Evolutionary conservation across 2,329 filamentous ascomycete genomes (phyloP), one percentile per base, ranked within the genome.

Genomic region (Dothidotthia symphoricarpi): DNA sequence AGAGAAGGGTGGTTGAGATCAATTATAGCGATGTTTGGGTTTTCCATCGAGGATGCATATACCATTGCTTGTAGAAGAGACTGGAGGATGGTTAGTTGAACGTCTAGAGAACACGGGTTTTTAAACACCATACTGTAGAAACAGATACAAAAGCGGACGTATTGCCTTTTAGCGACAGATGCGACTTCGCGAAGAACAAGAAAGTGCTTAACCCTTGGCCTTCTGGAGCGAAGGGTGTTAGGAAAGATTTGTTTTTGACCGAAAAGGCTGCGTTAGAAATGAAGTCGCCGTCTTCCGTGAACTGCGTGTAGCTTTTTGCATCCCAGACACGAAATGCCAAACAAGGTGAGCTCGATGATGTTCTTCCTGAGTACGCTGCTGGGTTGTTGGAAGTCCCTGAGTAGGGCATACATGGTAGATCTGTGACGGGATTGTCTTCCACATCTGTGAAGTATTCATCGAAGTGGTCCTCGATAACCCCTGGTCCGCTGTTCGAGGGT

Each of bases 291-390:
- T 45, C 31, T 8, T 42, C 28, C 10, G 29, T 24, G 16, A 45
- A 51, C 3, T 13, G 27, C 0, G 42, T 44, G 1, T 41, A 13
- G 9, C 31, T 47, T 0, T 29, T 26, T 0, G 14, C 17, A n/a
- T 51, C 48, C 40, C 43, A 53, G 0, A 46, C 45, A 1, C 44
- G 24, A 13, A 45, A 48, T 2, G 11, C 16, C 1, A 47, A 25
- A n/a, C n/a, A n/a, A n/a, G n/a, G n/a, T n/a, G n/a, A n/a, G n/a
- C n/a, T n/a, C n/a, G n/a, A n/a, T n/a, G n/a, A n/a, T n/a, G n/a
- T n/a, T n/a, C n/a, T n/a, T n/a, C n/a, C n/a, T n/a, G n/a, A n/a
- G n/a, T n/a, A n/a, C n/a, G n/a, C n/a, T n/a, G n/a, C n/a, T n/a
- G n/a, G n/a, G 10, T 26, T 14, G 34, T 22, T 14, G 6, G n/a